Percentiles rank a stretch among this genome's conserved stretches.
Evolutionary conservation across 352 stramenopile genomes (phyloP).

Genomic region (Phytophthora citricola): DNA sequence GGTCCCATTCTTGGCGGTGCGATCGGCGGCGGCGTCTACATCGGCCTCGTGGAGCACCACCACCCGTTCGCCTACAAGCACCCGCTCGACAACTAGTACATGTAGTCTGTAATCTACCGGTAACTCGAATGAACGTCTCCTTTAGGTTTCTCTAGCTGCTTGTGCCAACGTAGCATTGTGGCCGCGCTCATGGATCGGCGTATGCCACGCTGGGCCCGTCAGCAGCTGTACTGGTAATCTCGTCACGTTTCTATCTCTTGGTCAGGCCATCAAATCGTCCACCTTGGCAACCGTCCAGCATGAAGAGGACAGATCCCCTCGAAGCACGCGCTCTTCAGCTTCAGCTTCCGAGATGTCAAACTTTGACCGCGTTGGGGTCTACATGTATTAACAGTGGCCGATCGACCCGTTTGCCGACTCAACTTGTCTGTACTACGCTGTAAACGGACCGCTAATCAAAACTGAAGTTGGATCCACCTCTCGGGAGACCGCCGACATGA

Average conservation of each 20-base stretch:
- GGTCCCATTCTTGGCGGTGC: slow-evolving; percentile 41
- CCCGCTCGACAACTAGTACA: slow-evolving; percentile 25
- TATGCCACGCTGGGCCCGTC: slow-evolving; percentile 25
- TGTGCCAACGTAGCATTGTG: slow-evolving; percentile 12
- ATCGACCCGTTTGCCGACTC: slow-evolving; percentile 11
- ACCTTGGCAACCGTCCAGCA: slow-evolving; percentile 20
- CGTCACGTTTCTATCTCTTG: slow-evolving; percentile 24
- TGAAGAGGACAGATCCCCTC: slow-evolving; percentile 15
- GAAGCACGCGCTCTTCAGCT: background rate
- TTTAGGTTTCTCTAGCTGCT: slow-evolving; percentile 10
- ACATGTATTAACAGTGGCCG: background rate
- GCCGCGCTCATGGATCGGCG: slow-evolving; percentile 25
- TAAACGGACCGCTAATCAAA: slow-evolving; percentile 26
- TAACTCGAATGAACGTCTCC: slow-evolving; percentile 17
- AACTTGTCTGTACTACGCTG: slow-evolving; percentile 6
- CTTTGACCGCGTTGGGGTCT: too few relatives aligned
- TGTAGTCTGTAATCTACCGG: background rate
- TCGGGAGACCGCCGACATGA: slow-evolving; percentile 23
- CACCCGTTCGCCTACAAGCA: slow-evolving; percentile 49
- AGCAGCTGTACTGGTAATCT: slow-evolving; percentile 18
- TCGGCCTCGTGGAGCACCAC: slow-evolving; percentile 41
- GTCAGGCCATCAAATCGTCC: slow-evolving; percentile 30
- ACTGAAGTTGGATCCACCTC: slow-evolving; percentile 29
- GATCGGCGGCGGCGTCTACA: slow-evolving; percentile 40
- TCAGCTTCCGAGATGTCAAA: background rate